Evolutionary conservation across 139 green algal genomes (phyloP), one percentile per base, ranked within the genome.

Genomic region (Chlamydomonas asymmetrica): DNA sequence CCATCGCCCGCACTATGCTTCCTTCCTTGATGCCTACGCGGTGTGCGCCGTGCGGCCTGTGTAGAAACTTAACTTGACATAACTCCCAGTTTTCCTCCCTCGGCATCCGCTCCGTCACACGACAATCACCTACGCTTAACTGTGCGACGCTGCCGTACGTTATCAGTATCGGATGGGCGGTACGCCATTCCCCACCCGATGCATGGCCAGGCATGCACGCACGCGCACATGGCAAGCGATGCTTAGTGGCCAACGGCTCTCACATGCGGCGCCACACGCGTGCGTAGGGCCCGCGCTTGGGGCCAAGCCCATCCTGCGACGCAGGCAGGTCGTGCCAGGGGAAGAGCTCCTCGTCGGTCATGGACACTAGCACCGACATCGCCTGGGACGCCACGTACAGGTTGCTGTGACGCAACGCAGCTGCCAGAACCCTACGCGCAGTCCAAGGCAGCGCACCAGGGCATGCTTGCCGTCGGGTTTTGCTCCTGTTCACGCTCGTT

Each of bases 321-420:
- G 4, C 2, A 10, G 73, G 73, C 31, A 67, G 66, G 35, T 79
- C 73, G 50, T 80, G 73, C 79, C 79, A 80, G 35, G 66, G 52
- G 43, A 65, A 78, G 27, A 80, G 52, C 38, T 80, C 78, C 54
- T 82, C 76, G 59, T 82, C 73, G 32, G 82, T 87, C 38, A 80
- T 57, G 49, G 67, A 59, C 49, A 84, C 49, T 50, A 87, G 63
- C 32, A 64, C n/a, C 25, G 76, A 71, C 68, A 87, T 66, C 7
- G 77, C 77, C 59, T 87, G 81, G 52, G 48, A 66, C 39, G 66
- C 77, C 50, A 87, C 43, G 56, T 82, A 73, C 8, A 71, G 34
- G 77, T 87, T 87, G 69, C 73, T 40, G 74, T 87, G 77, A 5
- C 31, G 9, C 29, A 87, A 57, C 32, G 76, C 34, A 2, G 63